Conservation (phyloP, 208 protist species). For the Crithidia thermophila region DNA sequence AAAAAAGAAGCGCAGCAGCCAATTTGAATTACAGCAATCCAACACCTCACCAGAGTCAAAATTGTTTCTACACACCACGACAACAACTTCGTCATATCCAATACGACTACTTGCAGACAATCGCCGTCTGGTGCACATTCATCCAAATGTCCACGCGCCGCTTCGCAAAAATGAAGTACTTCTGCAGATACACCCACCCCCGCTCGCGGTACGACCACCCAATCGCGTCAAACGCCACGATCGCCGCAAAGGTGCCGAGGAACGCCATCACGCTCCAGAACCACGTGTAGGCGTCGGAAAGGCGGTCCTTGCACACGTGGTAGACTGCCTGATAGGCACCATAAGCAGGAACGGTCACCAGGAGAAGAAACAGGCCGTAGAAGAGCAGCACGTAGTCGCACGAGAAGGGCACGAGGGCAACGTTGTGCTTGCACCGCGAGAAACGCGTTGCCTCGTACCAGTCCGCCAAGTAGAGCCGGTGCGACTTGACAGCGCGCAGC, state of each 20-base stretch:
- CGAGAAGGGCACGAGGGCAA: constrained; percentile 78
- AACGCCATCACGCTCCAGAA: constrained; percentile 82
- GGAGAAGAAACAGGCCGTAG: constrained; percentile 62
- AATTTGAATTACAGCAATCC: too few species aligned
- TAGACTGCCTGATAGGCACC: constrained; percentile 43
- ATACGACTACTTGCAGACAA: constrained; percentile 21
- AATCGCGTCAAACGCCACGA: constrained; percentile 48
- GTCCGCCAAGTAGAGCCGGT: constrained; percentile 71
- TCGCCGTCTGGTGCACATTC: constrained; percentile 55
- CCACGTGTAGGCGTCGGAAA: constrained; percentile 52
- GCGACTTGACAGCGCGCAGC: constrained; percentile 73
- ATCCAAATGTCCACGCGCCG: constrained; percentile 66
- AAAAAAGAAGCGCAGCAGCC: background rate
- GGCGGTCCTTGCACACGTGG: constrained; percentile 21
- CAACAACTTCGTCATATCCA: background rate
- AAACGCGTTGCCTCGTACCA: constrained; percentile 87
- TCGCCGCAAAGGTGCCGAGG: constrained; percentile 36
- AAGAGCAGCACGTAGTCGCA: constrained; percentile 80
- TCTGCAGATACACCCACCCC: constrained; percentile 82
- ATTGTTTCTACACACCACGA: background rate
- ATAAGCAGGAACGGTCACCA: constrained; percentile 61
- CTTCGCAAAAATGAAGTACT: constrained; percentile 78
- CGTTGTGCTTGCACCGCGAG: constrained; percentile 89
- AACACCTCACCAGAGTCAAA: background rate
- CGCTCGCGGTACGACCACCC: constrained; percentile 44